Percentiles rank a stretch among this genome's conserved stretches.
These are phyloP conservation scores for Tripterygium wilfordii DNA, from an alignment of 177 flowering plant species.

Conservation along the genomic window DNA sequence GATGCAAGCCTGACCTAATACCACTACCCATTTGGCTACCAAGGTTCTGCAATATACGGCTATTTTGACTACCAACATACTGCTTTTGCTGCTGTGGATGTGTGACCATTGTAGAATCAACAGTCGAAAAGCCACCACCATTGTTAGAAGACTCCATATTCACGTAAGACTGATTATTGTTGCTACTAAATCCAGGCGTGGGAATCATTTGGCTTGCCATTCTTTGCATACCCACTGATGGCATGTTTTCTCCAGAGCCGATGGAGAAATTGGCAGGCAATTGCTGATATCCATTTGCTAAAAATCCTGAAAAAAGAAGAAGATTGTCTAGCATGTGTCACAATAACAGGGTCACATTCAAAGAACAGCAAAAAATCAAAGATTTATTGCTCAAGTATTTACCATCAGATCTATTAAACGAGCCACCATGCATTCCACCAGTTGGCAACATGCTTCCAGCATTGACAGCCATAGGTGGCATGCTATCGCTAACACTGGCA, in stretches of 20 bases:
- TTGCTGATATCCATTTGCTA: slow-evolving; percentile 77
- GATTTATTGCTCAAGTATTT: slow-evolving; percentile 6
- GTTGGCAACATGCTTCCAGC: slow-evolving; percentile 49
- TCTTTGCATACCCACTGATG: slow-evolving; percentile 57
- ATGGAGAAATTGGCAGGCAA: slow-evolving; percentile 44
- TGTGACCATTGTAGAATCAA: slow-evolving; percentile 53
- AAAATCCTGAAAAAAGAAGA: too few species aligned
- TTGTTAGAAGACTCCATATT: slow-evolving; percentile 53
- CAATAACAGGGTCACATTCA: too few species aligned
- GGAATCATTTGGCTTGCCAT: slow-evolving; percentile 91
- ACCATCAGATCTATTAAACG: slow-evolving; percentile 61
- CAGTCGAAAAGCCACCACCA: slow-evolving; percentile 51
- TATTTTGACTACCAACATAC: slow-evolving; percentile 64
- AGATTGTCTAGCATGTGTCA: too few species aligned
- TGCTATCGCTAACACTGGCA: slow-evolving; percentile 25
- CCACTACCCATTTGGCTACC: slow-evolving; percentile 73
- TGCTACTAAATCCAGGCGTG: slow-evolving; percentile 63
- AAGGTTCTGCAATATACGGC: slow-evolving; percentile 61
- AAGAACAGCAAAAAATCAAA: not conserved
- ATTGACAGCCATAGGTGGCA: slow-evolving; percentile 36
- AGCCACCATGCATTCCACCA: slow-evolving; percentile 40
- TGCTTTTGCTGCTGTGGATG: slow-evolving; percentile 64
- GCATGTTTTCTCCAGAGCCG: slow-evolving; percentile 57
- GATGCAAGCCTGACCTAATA: slow-evolving; percentile 63
- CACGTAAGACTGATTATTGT: slow-evolving; percentile 36